These are phyloP conservation scores for Borealophlyctis nickersoniae DNA, from an alignment of 192 early-diverging fungal genomes.

Conservation along the genomic window DNA sequence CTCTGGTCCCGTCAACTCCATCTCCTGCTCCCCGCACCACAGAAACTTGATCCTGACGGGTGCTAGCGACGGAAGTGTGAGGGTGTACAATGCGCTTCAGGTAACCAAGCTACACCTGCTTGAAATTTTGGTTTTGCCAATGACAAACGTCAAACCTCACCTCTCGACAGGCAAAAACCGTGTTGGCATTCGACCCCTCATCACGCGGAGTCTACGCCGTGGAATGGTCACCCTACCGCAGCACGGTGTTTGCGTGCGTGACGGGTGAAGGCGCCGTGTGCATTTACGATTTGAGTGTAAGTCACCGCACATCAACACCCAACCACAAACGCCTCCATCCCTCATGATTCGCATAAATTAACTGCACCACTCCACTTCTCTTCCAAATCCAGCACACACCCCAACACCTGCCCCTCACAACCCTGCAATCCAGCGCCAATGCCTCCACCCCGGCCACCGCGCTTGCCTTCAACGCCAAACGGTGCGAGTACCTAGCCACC, in stretches of 20 bases:
- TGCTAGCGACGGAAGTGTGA: constrained; percentile 39
- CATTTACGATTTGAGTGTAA: constrained; percentile 48
- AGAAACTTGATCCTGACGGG: constrained; percentile 42
- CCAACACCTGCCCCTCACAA: neutral
- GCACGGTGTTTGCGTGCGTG: constrained; percentile 37
- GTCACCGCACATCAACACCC: too few species aligned
- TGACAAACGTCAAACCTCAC: neutral
- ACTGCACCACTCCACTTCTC: constrained; percentile 12
- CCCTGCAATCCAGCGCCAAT: constrained; percentile 10
- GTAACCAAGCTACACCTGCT: neutral
- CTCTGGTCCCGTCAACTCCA: constrained; percentile 34
- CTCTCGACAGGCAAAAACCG: constrained; percentile 15
- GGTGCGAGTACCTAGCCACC: constrained; percentile 16
- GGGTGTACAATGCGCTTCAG: constrained; percentile 39
- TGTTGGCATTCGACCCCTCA: constrained; percentile 42
- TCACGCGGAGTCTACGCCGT: constrained; percentile 21
- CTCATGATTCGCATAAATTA: constrained; percentile 5
- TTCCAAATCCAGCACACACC: constrained; percentile 12
- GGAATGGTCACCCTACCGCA: constrained; percentile 38
- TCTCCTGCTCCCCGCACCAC: constrained; percentile 43
- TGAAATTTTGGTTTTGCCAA: neutral
- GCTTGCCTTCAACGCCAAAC: constrained; percentile 19
- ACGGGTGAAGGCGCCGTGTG: constrained; percentile 30
- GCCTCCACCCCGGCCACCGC: constrained; percentile 7
- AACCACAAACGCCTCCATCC: too few species aligned